phyloP scores from a whole-genome alignment of 31 red algal species.

The Odonthalia washingtoniensis region DNA sequence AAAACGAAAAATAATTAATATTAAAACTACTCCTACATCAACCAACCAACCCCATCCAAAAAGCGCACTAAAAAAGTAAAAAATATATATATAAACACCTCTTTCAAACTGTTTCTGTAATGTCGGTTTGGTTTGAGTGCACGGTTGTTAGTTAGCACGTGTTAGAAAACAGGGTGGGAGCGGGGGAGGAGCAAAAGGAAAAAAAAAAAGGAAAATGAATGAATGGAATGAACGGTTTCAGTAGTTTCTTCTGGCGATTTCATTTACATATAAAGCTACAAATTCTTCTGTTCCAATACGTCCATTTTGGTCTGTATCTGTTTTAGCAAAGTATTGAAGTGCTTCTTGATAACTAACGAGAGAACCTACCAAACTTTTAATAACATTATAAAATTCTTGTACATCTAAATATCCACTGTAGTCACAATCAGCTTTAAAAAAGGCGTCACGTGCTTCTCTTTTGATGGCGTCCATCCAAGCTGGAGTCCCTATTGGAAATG shows the following conservation, averaged over 20 bases:
- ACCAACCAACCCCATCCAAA: too few relatives aligned
- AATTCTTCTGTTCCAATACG: slow-evolving; percentile 63
- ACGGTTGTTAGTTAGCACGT: too few relatives aligned
- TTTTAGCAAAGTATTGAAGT: slow-evolving; percentile 62
- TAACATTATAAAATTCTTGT: slow-evolving; percentile 57
- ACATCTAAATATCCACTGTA: slow-evolving; percentile 64
- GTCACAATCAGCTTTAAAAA: slow-evolving; percentile 59
- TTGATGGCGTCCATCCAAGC: background rate
- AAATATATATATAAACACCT: too few relatives aligned
- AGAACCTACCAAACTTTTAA: slow-evolving; percentile 43
- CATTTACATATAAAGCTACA: slow-evolving; percentile 55
- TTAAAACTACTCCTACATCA: too few relatives aligned
- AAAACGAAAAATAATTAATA: too few relatives aligned
- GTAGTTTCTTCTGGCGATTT: slow-evolving; percentile 48
- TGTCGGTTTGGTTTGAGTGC: too few relatives aligned
- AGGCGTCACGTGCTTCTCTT: slow-evolving; percentile 50
- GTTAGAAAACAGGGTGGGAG: too few relatives aligned
- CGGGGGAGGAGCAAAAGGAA: too few relatives aligned
- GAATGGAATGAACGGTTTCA: background rate
- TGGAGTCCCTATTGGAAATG: background rate
- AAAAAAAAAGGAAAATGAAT: background rate
- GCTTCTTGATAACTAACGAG: slow-evolving; percentile 69
- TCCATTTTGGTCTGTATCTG: slow-evolving; percentile 59
- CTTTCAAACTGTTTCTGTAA: too few relatives aligned
- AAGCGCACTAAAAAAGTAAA: too few relatives aligned